A percentile compares a stretch with the other conserved stretches of the same genome.
Evolutionary conservation across 2,329 filamentous ascomycete genomes (phyloP).

Genomic region (Byssoonygena ceratinophila): DNA sequence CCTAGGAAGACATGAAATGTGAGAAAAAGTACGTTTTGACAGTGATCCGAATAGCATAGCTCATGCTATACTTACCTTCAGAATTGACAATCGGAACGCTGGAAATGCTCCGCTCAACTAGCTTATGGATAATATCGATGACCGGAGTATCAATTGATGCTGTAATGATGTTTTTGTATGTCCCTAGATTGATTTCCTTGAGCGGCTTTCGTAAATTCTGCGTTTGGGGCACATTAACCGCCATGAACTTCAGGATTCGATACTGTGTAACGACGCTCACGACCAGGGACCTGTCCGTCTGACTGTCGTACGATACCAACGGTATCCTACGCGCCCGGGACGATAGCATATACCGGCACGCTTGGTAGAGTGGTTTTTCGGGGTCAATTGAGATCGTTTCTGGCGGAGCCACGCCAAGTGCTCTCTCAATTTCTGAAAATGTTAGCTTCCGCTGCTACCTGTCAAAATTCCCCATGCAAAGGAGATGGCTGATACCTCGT

Average conservation of each 20-base stretch:
- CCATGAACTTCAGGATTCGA: conserved; percentile 95
- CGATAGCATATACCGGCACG: conserved; percentile 84
- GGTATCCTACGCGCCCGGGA: conserved; percentile 89
- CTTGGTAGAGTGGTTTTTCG: conserved; percentile 81
- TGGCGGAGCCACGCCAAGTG: conserved; percentile 78
- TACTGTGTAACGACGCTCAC: conserved; percentile 98
- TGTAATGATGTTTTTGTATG: conserved; percentile 69
- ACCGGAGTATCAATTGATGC: conserved; percentile 83
- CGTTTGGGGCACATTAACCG: conserved; percentile 85
- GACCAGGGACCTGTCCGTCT: conserved; percentile 83
- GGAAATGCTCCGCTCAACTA: conserved; percentile 88
- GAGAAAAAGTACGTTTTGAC: background rate
- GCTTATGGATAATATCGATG: conserved; percentile 83
- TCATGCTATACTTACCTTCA: conserved; percentile 32
- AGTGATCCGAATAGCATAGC: background rate
- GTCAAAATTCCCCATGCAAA: background rate
- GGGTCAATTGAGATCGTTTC: conserved; percentile 96
- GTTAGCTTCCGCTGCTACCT: too few species aligned
- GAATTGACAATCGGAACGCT: conserved; percentile 86
- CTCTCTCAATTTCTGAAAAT: conserved; percentile 75
- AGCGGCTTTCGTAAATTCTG: conserved; percentile 80
- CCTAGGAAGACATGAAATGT: conserved; percentile 31
- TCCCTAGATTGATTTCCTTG: conserved; percentile 72
- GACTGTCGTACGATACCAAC: conserved; percentile 83
- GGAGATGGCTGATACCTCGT: conserved; percentile 51